Percentiles rank a stretch among this genome's conserved stretches.
These are phyloP conservation scores for Tulasnella calospora DNA, from an alignment of 768 basidiomycete genomes.

Conservation along the genomic window DNA sequence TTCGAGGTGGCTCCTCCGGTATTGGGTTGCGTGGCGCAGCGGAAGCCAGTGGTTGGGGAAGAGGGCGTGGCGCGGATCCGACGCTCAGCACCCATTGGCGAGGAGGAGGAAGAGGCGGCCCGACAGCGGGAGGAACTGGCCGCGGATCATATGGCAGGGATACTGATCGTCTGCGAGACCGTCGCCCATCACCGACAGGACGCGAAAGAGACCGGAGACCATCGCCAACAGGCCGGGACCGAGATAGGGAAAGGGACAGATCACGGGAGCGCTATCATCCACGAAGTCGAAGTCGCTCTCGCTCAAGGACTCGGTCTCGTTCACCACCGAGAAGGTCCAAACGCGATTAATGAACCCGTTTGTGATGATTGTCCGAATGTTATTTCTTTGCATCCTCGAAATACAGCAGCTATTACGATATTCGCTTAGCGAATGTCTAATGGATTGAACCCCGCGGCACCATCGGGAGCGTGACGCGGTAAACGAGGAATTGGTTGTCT, in stretches of 20 bases:
- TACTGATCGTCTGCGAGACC: slow-evolving; percentile 17
- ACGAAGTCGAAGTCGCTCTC: slow-evolving; percentile 13
- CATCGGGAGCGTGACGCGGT: slow-evolving; percentile 52
- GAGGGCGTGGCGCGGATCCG: slow-evolving; percentile 39
- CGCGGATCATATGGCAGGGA: slow-evolving; percentile 10
- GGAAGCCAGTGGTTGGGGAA: background rate
- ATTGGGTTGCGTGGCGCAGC: background rate
- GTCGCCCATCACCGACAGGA: slow-evolving; percentile 21
- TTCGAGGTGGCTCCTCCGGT: slow-evolving; percentile 58
- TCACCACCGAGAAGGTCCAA: slow-evolving; percentile 1
- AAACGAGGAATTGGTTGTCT: slow-evolving; percentile 62
- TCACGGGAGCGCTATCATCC: slow-evolving; percentile 8
- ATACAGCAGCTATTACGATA: background rate
- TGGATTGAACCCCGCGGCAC: slow-evolving; percentile 24
- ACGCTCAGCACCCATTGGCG: slow-evolving; percentile 34
- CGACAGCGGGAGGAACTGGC: slow-evolving; percentile 35
- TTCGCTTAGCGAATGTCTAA: background rate
- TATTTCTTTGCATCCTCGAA: background rate
- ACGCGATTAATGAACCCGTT: background rate
- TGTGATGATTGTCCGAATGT: background rate
- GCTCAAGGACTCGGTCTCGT: slow-evolving; percentile 1
- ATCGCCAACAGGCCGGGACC: slow-evolving; percentile 18
- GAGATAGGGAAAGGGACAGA: slow-evolving; percentile 5
- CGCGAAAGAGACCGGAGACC: slow-evolving; percentile 20
- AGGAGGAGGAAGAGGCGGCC: slow-evolving; percentile 39